phyloP scores from a whole-genome alignment of 2,329 filamentous ascomycete genomes.

The Fusarium cicatricum region DNA sequence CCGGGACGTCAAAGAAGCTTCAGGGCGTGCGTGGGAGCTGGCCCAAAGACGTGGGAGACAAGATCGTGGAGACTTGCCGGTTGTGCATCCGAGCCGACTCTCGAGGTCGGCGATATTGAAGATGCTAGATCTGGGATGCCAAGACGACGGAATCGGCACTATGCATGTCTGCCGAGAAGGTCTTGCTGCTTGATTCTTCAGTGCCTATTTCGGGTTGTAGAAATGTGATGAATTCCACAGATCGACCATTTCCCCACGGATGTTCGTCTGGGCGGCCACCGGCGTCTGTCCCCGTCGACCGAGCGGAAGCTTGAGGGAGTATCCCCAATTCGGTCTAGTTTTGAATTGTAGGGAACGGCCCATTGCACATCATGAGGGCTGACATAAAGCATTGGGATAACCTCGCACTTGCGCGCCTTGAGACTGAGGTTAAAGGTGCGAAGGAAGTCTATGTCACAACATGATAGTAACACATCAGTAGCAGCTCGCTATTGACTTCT shows the following conservation, averaged over 20 bases:
- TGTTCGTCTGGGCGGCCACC: slow-evolving; percentile 14
- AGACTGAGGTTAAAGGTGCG: too few relatives aligned
- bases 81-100: slow-evolving; percentile 13
- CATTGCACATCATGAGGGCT: slow-evolving; percentile 1
- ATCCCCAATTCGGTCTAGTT: slow-evolving; percentile 11
- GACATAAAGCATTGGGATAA: too few relatives aligned
- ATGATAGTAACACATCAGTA: too few relatives aligned
- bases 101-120: neutral
- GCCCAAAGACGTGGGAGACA: neutral
- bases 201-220: neutral
- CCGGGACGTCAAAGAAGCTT: slow-evolving; percentile 9
- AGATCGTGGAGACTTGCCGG: slow-evolving; percentile 33
- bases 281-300: slow-evolving; percentile 36
- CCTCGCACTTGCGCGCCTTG: too few relatives aligned
- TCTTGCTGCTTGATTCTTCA: neutral
- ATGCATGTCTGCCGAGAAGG: neutral
- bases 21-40: neutral
- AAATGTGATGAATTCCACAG: neutral
- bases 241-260: slow-evolving; percentile 2
- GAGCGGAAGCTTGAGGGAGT: slow-evolving; percentile 23
- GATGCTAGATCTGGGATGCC: neutral
- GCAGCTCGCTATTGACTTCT: too few relatives aligned
- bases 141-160: neutral
- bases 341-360: neutral
- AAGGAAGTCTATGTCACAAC: too few relatives aligned